Evolutionary conservation across 2,329 filamentous ascomycete species (phyloP), one percentile per base, ranked within the genome.

Genomic region (Xylariaceae sp.): DNA sequence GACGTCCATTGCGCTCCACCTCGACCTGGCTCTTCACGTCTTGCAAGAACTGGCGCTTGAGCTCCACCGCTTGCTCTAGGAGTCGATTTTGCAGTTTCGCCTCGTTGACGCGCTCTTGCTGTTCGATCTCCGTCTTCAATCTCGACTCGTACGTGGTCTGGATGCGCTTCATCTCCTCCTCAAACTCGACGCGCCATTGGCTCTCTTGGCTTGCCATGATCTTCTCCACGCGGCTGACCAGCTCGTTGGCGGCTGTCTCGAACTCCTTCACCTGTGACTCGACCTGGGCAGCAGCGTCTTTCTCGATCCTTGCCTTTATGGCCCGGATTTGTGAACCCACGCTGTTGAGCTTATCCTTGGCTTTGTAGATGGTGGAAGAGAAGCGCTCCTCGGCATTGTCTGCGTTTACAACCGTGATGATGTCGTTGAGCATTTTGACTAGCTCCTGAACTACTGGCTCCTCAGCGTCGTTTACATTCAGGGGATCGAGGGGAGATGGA

Each of bases 391-490:
- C 78, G 41, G 86, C 78, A 45, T 83, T 78, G 60, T 95, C 90
- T 41, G 85, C 85, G 62, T 96, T 95, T 60, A 96, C 82, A 32
- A 94, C 87, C 7, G 86, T 81, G 59, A 98, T 95, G 54, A 98
- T 83, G 63, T 94, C 88, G 67, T 98, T 98, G 54, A 98, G 75
- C 67, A 95, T 90, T 68, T 87, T 90, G 43, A 94, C 88, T 5
- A 98, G 73, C 56, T 97, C 88, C 64, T 96, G 88, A 15, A 97
- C 85, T 24, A 95, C 76, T 18, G 87, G 85, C 60, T 97, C 90
- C 43, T 81, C 78, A 37, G 85, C 87, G 54, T 88, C 77, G 38
- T 78, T 73, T 16, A 94, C 76, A 35, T 75, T 75, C 42, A 96
- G 69, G 45, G 88, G 79, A 57, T 95, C 86, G 51, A 97, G 87